Evolutionary conservation across 2,329 filamentous ascomycete species (phyloP).

Genomic region (Saccharata proteae): DNA sequence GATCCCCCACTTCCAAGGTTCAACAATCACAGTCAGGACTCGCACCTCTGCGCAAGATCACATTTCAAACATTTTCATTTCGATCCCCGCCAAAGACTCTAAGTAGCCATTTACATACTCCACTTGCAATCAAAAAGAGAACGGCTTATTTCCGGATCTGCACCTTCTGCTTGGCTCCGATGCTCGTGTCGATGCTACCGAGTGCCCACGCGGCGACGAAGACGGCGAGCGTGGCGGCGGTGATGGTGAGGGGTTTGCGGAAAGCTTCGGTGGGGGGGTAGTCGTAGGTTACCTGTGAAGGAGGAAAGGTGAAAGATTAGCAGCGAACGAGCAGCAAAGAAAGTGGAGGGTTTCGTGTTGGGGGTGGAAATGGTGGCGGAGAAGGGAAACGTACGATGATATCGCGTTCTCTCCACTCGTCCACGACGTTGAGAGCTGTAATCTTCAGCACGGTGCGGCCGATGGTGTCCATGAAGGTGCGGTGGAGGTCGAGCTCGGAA

Average conservation of each 20-base stretch:
- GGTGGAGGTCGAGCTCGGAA: slow-evolving; percentile 52
- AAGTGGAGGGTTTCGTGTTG: no score
- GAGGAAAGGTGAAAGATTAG: slow-evolving; percentile 6
- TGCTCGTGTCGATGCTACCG: slow-evolving; percentile 70
- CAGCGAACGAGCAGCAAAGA: neutral
- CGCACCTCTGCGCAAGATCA: no score
- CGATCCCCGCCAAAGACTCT: no score
- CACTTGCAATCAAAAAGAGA: no score
- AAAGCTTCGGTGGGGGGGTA: slow-evolving; percentile 62
- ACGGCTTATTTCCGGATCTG: no score
- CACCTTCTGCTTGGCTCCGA: slow-evolving; percentile 44
- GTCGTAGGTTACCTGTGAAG: slow-evolving; percentile 59
- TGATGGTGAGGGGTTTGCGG: slow-evolving; percentile 77
- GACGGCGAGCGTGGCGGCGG: slow-evolving; percentile 57
- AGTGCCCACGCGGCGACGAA: slow-evolving; percentile 66
- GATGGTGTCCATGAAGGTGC: slow-evolving; percentile 86
- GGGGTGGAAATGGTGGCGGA: neutral
- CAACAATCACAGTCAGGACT: no score
- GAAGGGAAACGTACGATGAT: slow-evolving; percentile 44
- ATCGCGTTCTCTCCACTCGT: slow-evolving; percentile 76
- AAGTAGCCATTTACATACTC: no score
- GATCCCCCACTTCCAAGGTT: no score
- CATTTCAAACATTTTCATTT: no score
- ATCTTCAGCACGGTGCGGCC: slow-evolving; percentile 75
- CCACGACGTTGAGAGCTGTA: slow-evolving; percentile 74